These are phyloP conservation scores for Aspergillus neoniger DNA, from an alignment of 2,329 filamentous ascomycete species.

Conservation along the genomic window DNA sequence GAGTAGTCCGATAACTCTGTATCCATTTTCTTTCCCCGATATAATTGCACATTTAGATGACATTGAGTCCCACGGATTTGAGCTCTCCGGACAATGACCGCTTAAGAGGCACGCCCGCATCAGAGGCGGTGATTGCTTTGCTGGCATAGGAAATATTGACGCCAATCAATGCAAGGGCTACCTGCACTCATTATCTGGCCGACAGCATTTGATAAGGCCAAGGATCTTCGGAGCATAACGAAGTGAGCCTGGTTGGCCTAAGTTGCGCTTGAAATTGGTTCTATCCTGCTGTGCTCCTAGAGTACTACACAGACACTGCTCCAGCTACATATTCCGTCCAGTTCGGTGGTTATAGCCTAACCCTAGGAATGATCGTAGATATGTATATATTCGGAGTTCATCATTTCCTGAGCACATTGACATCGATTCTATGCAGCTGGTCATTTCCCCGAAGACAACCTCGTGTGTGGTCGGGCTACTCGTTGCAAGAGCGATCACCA, in stretches of 20 bases:
- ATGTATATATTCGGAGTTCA: no score
- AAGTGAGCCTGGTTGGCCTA: neutral
- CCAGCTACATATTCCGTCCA: no score
- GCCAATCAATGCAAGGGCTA: constrained; percentile 7
- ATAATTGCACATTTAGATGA: no score
- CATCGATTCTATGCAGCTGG: no score
- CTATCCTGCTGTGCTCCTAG: neutral
- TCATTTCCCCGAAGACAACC: no score
- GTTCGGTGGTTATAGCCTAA: no score
- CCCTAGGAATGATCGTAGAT: no score
- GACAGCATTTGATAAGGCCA: neutral
- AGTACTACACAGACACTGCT: no score
- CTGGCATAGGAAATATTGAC: constrained; percentile 2
- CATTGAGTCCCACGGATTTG: no score
- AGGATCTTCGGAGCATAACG: neutral
- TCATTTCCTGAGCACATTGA: no score
- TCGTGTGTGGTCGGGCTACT: no score
- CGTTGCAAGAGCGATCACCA: neutral
- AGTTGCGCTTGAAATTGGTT: neutral
- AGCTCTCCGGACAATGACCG: neutral
- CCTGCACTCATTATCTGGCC: neutral
- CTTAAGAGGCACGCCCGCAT: neutral
- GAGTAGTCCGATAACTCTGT: neutral
- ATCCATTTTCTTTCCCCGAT: neutral
- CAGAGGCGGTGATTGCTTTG: constrained; percentile 6